Conservation (phyloP, 345 rosid species). For the Hirschfeldia incana region DNA sequence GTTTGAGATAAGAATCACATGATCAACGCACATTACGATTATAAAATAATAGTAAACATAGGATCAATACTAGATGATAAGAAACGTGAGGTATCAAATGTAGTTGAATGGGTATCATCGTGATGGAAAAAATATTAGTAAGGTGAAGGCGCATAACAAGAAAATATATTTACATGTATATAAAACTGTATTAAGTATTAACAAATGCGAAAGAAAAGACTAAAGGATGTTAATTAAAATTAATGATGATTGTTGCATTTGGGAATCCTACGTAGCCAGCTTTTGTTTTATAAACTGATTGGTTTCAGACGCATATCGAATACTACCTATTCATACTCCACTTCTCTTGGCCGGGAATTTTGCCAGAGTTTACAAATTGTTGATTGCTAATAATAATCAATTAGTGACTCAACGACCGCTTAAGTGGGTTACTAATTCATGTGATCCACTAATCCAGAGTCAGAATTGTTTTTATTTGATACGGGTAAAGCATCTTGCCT, state of each 20-base stretch:
- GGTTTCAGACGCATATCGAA: constrained; percentile 10
- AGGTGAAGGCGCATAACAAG: constrained; percentile 11
- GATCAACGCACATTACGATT: background rate
- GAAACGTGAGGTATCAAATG: constrained; percentile 33
- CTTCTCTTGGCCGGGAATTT: background rate
- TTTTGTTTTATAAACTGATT: constrained; percentile 14
- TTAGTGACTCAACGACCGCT: background rate
- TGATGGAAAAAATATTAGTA: constrained; percentile 28
- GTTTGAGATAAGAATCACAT: background rate
- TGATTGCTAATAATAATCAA: background rate
- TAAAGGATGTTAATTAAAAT: constrained; percentile 7
- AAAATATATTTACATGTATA: background rate
- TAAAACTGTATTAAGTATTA: background rate
- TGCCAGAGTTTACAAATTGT: background rate
- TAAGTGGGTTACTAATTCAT: background rate
- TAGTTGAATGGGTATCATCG: constrained; percentile 24
- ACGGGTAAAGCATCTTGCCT: background rate
- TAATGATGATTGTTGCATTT: constrained; percentile 33
- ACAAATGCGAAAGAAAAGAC: constrained; percentile 29
- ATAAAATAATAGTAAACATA: constrained; percentile 3
- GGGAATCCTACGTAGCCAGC: constrained; percentile 65
- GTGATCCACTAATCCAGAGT: background rate
- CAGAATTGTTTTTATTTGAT: background rate
- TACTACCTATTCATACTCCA: background rate
- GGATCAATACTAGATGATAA: constrained; percentile 34